Evolutionary conservation across 352 stramenopile species (phyloP).

Genomic region (Globisporangium orthogonon): DNA sequence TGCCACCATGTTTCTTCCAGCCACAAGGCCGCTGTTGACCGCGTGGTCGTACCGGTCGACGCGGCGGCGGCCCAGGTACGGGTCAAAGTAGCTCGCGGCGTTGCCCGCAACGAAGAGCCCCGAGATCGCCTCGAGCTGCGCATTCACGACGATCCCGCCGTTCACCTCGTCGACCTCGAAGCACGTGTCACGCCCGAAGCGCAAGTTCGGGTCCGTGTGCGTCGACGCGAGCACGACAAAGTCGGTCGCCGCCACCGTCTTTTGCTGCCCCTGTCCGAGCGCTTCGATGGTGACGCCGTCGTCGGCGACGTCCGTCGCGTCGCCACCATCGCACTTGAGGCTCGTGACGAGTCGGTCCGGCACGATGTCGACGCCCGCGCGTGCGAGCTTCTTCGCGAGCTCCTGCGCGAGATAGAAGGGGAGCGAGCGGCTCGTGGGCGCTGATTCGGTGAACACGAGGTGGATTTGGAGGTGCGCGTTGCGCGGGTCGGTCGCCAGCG

Average conservation of each 20-base stretch:
- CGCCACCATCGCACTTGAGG: constrained; percentile 33
- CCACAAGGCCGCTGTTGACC: constrained; percentile 88
- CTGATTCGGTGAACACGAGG: constrained; percentile 49
- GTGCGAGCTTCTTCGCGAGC: constrained; percentile 42
- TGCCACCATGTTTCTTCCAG: constrained; percentile 84
- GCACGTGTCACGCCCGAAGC: constrained; percentile 50
- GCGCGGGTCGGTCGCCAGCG: constrained; percentile 54
- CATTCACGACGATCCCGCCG: constrained; percentile 89
- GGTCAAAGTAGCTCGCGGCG: constrained; percentile 87
- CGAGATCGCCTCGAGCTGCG: constrained; percentile 83
- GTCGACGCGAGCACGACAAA: constrained; percentile 91
- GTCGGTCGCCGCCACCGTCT: constrained; percentile 74
- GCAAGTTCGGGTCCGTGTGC: constrained; percentile 82
- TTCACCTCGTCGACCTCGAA: constrained; percentile 86
- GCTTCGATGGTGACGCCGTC: constrained; percentile 47
- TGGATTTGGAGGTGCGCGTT: constrained; percentile 41
- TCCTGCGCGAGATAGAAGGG: constrained; percentile 81
- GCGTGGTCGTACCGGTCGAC: constrained; percentile 91
- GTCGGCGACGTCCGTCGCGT: constrained; percentile 31
- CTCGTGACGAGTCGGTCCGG: constrained; percentile 73
- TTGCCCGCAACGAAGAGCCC: constrained; percentile 89
- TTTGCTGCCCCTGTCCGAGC: constrained; percentile 62
- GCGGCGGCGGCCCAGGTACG: constrained; percentile 77
- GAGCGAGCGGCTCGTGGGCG: constrained; percentile 56
- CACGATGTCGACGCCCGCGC: constrained; percentile 61